A percentile compares a stretch with the other conserved stretches of the same genome.
These are phyloP conservation scores for Aspergillus terreus DNA, from an alignment of 2,329 filamentous ascomycete genomes.

Conservation along the genomic window DNA sequence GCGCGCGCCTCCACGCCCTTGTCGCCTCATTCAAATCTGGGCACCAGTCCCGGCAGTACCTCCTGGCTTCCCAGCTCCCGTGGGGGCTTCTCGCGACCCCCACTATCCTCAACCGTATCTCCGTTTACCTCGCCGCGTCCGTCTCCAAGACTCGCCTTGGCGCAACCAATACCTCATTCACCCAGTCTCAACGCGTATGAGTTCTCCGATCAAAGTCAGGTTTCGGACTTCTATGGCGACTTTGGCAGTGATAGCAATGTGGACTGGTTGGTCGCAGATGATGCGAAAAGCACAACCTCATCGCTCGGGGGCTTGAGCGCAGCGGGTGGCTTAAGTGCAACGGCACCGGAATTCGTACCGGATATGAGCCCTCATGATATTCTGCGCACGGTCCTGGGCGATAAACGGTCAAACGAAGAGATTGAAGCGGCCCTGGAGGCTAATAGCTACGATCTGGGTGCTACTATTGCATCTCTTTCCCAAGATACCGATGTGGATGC, in stretches of 20 bases:
- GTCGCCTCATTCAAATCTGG: constrained; percentile 72
- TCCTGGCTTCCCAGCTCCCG: constrained; percentile 72
- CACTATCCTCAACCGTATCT: constrained; percentile 72
- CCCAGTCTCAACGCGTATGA: constrained; percentile 93
- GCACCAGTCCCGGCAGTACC: constrained; percentile 77
- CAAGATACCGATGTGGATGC: constrained; percentile 60
- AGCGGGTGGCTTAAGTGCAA: constrained; percentile 64
- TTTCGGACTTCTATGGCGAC: constrained; percentile 83
- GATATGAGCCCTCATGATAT: constrained; percentile 99
- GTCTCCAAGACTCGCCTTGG: constrained; percentile 84
- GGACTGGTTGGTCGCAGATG: constrained; percentile 90
- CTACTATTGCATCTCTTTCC: constrained; percentile 86
- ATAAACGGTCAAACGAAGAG: constrained; percentile 86
- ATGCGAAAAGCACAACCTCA: constrained; percentile 74
- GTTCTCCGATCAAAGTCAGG: constrained; percentile 78
- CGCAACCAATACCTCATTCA: constrained; percentile 91
- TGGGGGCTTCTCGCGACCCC: constrained; percentile 70
- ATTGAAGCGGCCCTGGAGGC: constrained; percentile 85
- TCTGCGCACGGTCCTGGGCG: constrained; percentile 87
- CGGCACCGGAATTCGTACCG: constrained; percentile 75
- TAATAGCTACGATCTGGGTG: constrained; percentile 89
- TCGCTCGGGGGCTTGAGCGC: constrained; percentile 75
- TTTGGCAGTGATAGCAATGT: constrained; percentile 84
- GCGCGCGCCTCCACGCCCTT: constrained; percentile 71
- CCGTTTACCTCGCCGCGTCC: constrained; percentile 93